Evolutionary conservation across 1,139 yeast genomes (phyloP), one percentile per base, ranked within the genome.

Genomic region (Blastobotrys petasosporus): DNA sequence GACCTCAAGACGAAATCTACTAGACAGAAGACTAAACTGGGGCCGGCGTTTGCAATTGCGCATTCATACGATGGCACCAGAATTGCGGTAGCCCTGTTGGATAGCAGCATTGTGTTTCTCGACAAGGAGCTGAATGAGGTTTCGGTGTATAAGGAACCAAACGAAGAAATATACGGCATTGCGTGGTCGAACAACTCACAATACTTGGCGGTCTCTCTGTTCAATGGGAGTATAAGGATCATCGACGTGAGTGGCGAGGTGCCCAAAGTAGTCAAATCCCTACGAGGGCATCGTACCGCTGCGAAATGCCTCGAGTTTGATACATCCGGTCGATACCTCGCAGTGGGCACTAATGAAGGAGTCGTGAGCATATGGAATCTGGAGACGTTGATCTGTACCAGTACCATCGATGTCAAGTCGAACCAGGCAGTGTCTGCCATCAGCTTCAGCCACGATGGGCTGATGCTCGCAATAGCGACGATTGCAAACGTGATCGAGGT

Each of bases 291-390:
- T 56, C 68, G 81, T 37, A 74, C 82, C 1, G 66, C 80, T 0
- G 72, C 77, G 1, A 74, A 77, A 2, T 61, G 75, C 37, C 51
- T 81, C 9, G 67, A 68, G 8, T 66, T 80, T 45, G 88, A 82
- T 54, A 83, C 85, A 1, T 59, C 71, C 45, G 92, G 86, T 0
- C 58, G 65, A 17, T 76, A 64, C 54, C 54, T 83, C 10, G 75
- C 77, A 1, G 75, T 75, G 2, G 92, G 87, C 0, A 72, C 84
- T n/a, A 74, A 75, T 44, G 92, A 84, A 56, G 92, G 92, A 5
- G 73, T 79, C 29, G 74, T 82, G n/a, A 72, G 81, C 20, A 45
- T 80, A 10, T 84, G 88, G 86, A 69, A 71, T 37, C 61, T 77
- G 6, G 51, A 62, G 2, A 69, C 73, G 15, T 65, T 82, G 65